Conservation (phyloP, 2,329 filamentous ascomycete species). For the Colletotrichum cereale region DNA sequence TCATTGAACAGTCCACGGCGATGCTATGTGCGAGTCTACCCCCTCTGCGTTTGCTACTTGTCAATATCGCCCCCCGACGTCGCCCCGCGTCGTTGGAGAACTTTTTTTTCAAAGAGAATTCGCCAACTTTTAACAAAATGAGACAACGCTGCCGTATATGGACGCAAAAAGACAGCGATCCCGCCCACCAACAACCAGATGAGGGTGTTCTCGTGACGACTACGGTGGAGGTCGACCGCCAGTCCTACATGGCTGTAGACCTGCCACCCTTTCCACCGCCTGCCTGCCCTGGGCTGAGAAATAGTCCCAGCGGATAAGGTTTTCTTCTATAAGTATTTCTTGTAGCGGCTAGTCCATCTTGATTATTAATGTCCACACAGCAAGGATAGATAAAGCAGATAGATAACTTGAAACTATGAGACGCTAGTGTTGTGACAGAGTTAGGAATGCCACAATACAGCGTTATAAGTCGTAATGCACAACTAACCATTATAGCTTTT, state of each 20-base stretch:
- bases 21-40: conserved; percentile 17
- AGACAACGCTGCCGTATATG: neutral
- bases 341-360: neutral
- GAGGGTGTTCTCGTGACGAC: conserved; percentile 4
- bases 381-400: neutral
- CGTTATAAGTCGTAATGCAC: no score
- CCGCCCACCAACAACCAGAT: neutral
- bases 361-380: neutral
- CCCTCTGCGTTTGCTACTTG: neutral
- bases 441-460: no score
- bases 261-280: conserved; percentile 4
- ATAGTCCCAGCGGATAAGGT: neutral
- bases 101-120: neutral
- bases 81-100: neutral
- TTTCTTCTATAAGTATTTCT: neutral
- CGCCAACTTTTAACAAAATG: neutral
- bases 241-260: conserved; percentile 1
- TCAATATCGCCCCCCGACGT: neutral
- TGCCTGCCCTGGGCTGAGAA: conserved; percentile 1
- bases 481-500: no score
- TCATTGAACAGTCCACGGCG: conserved; percentile 8
- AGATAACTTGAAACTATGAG: neutral
- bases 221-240: conserved; percentile 8
- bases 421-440: neutral
- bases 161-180: neutral